Percentiles rank a stretch among this genome's conserved stretches.
phyloP scores from a whole-genome alignment of 129 eudicot genomes.

The Helianthus annuus region HanXRQr2.0-SUNRISE NC_035448.2:187386209-187386708 shows the following conservation, averaged over 20 bases:
- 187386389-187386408: conserved; percentile 41
- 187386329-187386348: background rate
- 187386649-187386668: background rate
- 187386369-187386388: conserved; percentile 38
- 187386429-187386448: conserved; percentile 48
- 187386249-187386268: background rate
- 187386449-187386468: conserved; percentile 55
- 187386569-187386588: conserved; percentile 30
- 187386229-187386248: conserved; percentile 20
- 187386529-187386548: conserved; percentile 36
- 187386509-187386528: conserved; percentile 34
- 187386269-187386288: conserved; percentile 20
- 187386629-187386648: conserved; percentile 1
- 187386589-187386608: conserved; percentile 27
- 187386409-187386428: conserved; percentile 35
- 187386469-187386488: conserved; percentile 58
- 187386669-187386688: too few relatives aligned
- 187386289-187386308: conserved; percentile 18
- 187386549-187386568: conserved; percentile 33
- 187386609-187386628: conserved; percentile 34
- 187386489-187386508: conserved; percentile 11
- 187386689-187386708: too few relatives aligned
- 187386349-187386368: conserved; percentile 12
- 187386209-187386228: background rate
- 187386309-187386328: conserved; percentile 12